A percentile compares a stretch with the other conserved stretches of the same genome.
Conservation (phyloP, 768 basidiomycete genomes). For the Dentipellis fragilis region DNA sequence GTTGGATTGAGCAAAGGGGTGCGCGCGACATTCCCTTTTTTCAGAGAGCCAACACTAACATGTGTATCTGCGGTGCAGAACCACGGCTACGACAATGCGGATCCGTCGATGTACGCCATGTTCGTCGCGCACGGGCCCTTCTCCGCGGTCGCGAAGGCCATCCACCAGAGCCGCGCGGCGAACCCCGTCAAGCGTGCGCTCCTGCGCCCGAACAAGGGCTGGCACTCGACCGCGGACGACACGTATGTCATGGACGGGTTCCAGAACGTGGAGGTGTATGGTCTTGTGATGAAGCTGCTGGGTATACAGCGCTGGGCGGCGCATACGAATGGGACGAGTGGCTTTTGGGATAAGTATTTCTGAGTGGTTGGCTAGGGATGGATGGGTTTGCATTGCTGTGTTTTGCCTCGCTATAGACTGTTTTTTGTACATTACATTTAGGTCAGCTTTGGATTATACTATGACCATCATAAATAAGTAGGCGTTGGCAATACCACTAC, state of each 20-base stretch:
- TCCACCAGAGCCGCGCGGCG: constrained; percentile 25
- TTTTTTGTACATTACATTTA: not conserved
- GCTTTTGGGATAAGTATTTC: constrained; percentile 81
- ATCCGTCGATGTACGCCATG: constrained; percentile 73
- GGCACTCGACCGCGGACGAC: constrained; percentile 59
- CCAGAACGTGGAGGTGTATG: constrained; percentile 78
- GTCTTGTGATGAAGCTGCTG: constrained; percentile 67
- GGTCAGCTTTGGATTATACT: no score
- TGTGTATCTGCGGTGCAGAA: no score
- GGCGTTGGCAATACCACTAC: no score
- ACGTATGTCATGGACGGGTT: constrained; percentile 76
- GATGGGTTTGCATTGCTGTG: not conserved
- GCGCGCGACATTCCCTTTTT: constrained; percentile 19
- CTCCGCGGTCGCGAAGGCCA: constrained; percentile 53
- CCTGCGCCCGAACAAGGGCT: constrained; percentile 32
- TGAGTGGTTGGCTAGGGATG: constrained; percentile 14
- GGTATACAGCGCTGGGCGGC: constrained; percentile 49
- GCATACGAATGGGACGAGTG: constrained; percentile 62
- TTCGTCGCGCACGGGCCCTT: constrained; percentile 93
- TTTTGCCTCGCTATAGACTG: not conserved
- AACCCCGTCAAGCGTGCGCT: constrained; percentile 13
- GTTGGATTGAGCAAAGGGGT: constrained; percentile 68
- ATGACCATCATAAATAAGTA: no score
- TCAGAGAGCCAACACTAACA: no score
- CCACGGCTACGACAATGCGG: constrained; percentile 84